Base-by-base conservation (phyloP, 208 protist genomes). In the Novymonas esmeraldas region DNA sequence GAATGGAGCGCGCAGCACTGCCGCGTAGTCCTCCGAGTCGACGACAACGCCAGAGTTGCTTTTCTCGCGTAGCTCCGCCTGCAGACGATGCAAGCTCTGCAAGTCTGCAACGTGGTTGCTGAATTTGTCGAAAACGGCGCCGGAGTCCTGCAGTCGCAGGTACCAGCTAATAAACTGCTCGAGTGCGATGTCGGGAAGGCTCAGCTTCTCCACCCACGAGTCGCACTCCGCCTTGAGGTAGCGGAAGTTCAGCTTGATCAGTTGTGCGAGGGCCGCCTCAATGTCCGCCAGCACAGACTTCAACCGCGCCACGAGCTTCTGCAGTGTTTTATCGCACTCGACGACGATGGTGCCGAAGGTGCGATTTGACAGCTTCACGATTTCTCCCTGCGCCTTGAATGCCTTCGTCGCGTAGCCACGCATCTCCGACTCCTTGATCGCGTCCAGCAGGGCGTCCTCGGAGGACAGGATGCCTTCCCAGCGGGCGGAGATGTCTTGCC, bases 131-230 rank as follows among this genome's bases (percentile, higher is more conserved):
- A 78, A 71, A 18, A 55, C 57, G 1, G 68, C 58, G 18, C 85
- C 76, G 0, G 73, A 77, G 18, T 81, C 59, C 5, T 76, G 78
- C 26, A 85, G 39, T 29, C 63, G 45, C 10, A 80, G 42, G 36
- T 85, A 36, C 87, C 87, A 93, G 20, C 61, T 60, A 24, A 81
- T 67, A 36, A 83, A 93, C 10, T 55, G 44, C 1, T 73, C 74
- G 6, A 90, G 64, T 22, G 70, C 59, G 16, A 82, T 48, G 1
- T 65, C 61, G 0, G 83, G 83, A 52, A 70, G 20, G 3, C 64
- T 49, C 36, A 93, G 64, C 26, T 72, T 75, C 16, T 54, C 29
- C 5, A 82, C 39, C 76, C 74, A 84, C 14, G n/a, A 36, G 18
- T 78, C 50, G 18, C 71, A 49, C 48, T 78, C 64, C 13, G 63